Evolutionary conservation across 495 filamentous ascomycete genomes (phyloP).

Genomic region (Aspergillus cristatus): DNA sequence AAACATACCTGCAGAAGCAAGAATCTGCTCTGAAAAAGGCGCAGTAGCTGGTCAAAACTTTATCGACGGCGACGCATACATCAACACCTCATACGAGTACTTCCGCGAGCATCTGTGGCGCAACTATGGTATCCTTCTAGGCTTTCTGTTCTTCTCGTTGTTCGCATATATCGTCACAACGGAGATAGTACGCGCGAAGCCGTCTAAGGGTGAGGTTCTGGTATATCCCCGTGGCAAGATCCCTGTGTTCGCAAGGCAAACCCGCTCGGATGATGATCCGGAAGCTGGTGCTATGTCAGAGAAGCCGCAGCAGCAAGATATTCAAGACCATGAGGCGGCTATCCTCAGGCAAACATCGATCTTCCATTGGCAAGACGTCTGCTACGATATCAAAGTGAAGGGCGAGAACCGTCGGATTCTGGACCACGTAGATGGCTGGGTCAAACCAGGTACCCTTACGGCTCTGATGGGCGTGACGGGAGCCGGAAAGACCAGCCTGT

Average conservation of each 20-base stretch:
- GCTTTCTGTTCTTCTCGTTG: slow-evolving; percentile 61
- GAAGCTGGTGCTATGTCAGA: slow-evolving; percentile 28
- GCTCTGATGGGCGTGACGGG: slow-evolving; percentile 70
- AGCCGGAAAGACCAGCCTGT: slow-evolving; percentile 52
- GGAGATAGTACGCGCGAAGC: slow-evolving; percentile 66
- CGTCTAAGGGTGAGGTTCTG: slow-evolving; percentile 82
- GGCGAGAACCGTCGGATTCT: slow-evolving; percentile 63
- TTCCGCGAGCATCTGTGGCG: slow-evolving; percentile 59
- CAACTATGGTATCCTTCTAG: slow-evolving; percentile 73
- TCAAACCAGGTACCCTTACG: slow-evolving; percentile 82
- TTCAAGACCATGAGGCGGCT: slow-evolving; percentile 11
- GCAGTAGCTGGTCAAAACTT: slow-evolving; percentile 44
- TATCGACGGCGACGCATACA: slow-evolving; percentile 62
- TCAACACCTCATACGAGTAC: slow-evolving; percentile 53
- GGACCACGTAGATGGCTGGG: slow-evolving; percentile 80
- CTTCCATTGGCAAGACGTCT: slow-evolving; percentile 81
- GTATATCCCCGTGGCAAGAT: slow-evolving; percentile 74
- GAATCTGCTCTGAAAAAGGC: slow-evolving; percentile 55
- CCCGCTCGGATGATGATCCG: slow-evolving; percentile 24
- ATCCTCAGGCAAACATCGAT: slow-evolving; percentile 54
- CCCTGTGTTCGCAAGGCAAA: slow-evolving; percentile 49
- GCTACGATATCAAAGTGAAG: slow-evolving; percentile 87
- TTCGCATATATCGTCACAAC: slow-evolving; percentile 57
- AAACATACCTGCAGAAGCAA: slow-evolving; percentile 21
- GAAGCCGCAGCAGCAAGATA: slow-evolving; percentile 12